Evolutionary conservation across 257 asterid species (phyloP).

Genomic region (Solanum arcanum): DNA sequence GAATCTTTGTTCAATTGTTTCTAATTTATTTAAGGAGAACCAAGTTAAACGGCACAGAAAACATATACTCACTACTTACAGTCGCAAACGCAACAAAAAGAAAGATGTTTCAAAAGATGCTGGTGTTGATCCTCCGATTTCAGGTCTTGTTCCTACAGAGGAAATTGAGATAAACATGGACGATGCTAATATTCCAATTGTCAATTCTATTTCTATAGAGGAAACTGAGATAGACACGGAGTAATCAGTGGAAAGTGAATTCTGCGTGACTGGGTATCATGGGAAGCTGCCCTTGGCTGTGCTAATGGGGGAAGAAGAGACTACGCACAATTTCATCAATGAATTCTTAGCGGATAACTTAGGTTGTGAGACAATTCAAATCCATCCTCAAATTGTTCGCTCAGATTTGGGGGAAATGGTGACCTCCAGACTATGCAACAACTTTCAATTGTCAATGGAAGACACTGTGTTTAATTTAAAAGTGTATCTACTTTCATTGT

Average conservation of each 20-base stretch:
- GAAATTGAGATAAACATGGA: no score
- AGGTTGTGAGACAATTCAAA: background rate
- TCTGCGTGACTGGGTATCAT: background rate
- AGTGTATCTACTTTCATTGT: background rate
- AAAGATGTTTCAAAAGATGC: background rate
- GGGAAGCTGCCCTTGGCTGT: background rate
- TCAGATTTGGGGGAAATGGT: background rate
- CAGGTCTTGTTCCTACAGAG: no score
- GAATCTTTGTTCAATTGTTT: background rate
- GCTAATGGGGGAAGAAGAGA: background rate
- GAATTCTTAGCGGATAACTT: background rate
- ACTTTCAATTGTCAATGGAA: background rate
- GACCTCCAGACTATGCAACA: background rate
- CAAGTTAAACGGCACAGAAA: background rate
- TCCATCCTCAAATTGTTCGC: background rate
- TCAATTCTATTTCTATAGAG: background rate
- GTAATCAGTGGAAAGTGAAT: background rate
- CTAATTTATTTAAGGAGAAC: background rate
- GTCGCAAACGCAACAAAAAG: background rate
- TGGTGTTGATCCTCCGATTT: background rate
- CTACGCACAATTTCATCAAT: background rate
- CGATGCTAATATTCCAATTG: no score
- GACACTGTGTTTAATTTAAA: background rate
- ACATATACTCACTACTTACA: background rate
- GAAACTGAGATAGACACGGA: background rate